phyloP scores from a whole-genome alignment of 768 basidiomycete species.

The Holtermanniella nyarrowii region DNA sequence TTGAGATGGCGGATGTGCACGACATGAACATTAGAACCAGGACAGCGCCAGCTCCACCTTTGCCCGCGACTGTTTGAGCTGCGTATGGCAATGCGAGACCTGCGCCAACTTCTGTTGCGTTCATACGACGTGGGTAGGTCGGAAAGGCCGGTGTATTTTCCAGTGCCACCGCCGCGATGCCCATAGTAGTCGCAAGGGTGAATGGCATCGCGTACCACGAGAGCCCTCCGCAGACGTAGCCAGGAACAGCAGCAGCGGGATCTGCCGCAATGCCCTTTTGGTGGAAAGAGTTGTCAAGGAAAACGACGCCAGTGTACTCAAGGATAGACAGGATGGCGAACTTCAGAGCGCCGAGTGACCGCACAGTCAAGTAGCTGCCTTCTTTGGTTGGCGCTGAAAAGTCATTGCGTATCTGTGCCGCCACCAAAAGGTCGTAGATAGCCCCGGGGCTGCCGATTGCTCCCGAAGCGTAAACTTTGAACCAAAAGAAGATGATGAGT shows the following conservation, averaged over 20 bases:
- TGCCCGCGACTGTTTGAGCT: no score
- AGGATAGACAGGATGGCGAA: not conserved
- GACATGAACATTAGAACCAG: no score
- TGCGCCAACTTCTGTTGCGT: no score
- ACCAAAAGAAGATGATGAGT: no score
- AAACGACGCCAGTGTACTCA: not conserved
- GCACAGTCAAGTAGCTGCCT: not conserved
- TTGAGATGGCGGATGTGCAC: no score
- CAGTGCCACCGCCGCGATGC: not conserved
- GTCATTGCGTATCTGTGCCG: not conserved
- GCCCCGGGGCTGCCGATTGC: no score
- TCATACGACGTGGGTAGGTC: no score
- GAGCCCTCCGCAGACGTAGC: not conserved
- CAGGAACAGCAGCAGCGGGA: not conserved
- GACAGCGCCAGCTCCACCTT: no score
- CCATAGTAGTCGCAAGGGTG: not conserved
- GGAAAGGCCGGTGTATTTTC: not conserved
- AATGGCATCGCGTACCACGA: not conserved
- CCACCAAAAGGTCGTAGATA: not conserved
- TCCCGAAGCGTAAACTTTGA: no score
- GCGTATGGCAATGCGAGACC: no score
- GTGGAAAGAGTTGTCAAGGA: constrained; percentile 2
- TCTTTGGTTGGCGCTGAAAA: not conserved
- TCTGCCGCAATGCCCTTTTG: not conserved
- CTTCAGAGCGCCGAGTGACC: not conserved